phyloP scores from a whole-genome alignment of 1,284 basidiomycete genomes.

The Moesziomyces antarcticus region DNA sequence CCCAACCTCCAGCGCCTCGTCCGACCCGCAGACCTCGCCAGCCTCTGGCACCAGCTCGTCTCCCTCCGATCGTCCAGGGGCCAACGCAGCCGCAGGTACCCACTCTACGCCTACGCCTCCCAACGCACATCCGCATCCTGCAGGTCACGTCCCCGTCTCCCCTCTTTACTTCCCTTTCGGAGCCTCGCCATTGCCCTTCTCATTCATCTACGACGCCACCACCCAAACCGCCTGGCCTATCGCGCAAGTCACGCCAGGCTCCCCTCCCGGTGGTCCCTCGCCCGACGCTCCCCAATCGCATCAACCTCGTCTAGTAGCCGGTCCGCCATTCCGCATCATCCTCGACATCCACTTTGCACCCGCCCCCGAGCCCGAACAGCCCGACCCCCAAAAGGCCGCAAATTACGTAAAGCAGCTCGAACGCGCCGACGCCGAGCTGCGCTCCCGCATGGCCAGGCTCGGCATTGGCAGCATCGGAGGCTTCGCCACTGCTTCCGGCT shows the following conservation, averaged over 20 bases:
- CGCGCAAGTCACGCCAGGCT: conserved; percentile 33
- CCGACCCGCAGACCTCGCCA: background rate
- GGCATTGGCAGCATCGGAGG: conserved; percentile 58
- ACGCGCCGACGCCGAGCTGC: conserved; percentile 62
- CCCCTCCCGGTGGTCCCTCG: conserved; percentile 31
- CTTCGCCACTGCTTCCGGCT: conserved; percentile 17
- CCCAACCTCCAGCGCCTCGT: background rate
- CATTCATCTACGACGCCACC: conserved; percentile 57
- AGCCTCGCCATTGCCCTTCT: conserved; percentile 57
- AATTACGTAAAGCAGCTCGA: conserved; percentile 58
- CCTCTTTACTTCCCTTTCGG: conserved; percentile 59
- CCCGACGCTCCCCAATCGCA: conserved; percentile 33
- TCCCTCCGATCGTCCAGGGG: conserved; percentile 1
- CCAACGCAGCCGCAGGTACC: background rate
- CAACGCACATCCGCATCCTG: conserved; percentile 24
- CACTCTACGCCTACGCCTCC: background rate
- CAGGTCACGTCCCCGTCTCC: conserved; percentile 46
- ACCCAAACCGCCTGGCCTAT: conserved; percentile 60
- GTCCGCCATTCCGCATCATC: conserved; percentile 56
- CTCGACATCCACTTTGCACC: conserved; percentile 47
- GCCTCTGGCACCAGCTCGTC: background rate
- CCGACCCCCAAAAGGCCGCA: conserved; percentile 47
- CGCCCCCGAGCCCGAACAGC: conserved; percentile 36
- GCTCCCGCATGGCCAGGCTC: conserved; percentile 59
- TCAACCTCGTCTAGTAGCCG: conserved; percentile 48